phyloP scores from a whole-genome alignment of 345 rosid species.

The Kernera saxatilis region DNA sequence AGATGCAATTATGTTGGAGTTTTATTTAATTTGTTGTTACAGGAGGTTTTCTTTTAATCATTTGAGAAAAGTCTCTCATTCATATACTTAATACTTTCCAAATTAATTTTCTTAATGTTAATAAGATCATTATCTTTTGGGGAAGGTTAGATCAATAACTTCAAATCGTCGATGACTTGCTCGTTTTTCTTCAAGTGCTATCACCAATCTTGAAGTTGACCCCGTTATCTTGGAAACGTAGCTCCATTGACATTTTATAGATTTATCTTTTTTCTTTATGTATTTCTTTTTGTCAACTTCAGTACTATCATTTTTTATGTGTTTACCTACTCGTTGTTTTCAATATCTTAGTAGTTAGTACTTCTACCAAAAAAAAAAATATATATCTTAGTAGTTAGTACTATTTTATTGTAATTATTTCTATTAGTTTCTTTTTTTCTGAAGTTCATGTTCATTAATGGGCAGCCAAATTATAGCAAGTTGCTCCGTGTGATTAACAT shows the following conservation, averaged over 20 bases:
- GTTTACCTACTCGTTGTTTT: background rate
- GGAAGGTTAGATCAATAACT: slow-evolving; percentile 1
- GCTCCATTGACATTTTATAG: slow-evolving; percentile 14
- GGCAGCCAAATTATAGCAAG: background rate
- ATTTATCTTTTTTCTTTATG: background rate
- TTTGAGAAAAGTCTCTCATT: background rate
- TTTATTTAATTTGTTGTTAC: background rate
- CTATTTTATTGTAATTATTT: background rate
- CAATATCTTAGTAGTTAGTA: background rate
- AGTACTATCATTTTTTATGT: background rate
- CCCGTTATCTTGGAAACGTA: slow-evolving; percentile 23
- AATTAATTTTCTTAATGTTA: background rate
- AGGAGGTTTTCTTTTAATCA: background rate
- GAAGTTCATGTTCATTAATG: background rate
- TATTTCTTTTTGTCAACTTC: slow-evolving; percentile 4
- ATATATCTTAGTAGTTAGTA: background rate
- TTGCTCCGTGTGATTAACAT: background rate
- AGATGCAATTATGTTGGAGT: background rate
- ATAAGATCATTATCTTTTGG: background rate
- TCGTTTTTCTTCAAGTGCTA: slow-evolving; percentile 8
- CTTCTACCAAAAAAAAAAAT: too few species aligned
- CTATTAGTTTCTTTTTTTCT: background rate
- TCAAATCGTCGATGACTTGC: slow-evolving; percentile 12
- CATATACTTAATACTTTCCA: too few species aligned
- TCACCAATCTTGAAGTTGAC: slow-evolving; percentile 16